Conservation (phyloP, 768 basidiomycete species). For the Russula dissimulans region DNA sequence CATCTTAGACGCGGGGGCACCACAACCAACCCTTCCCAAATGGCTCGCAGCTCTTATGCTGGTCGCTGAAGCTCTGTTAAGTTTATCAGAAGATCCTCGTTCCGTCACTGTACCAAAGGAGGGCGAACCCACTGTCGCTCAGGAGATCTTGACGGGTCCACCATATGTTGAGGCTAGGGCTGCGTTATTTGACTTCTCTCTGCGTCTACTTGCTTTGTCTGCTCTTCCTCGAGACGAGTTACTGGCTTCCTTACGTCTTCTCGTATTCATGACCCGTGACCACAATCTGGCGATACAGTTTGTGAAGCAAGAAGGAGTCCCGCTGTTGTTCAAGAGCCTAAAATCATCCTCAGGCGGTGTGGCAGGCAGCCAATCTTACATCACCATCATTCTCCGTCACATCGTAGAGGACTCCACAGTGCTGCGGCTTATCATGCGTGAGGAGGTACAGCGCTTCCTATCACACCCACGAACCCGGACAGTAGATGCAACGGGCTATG, state of each 20-base stretch:
- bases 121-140: slow-evolving; percentile 47
- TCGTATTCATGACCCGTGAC: slow-evolving; percentile 79
- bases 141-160: slow-evolving; percentile 51
- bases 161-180: slow-evolving; percentile 49
- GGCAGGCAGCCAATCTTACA: slow-evolving; percentile 68
- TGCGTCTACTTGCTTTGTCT: slow-evolving; percentile 57
- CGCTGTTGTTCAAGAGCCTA: slow-evolving; percentile 56
- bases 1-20: slow-evolving; percentile 39
- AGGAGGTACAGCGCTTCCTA: slow-evolving; percentile 77
- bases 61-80: slow-evolving; percentile 76
- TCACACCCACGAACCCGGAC: slow-evolving; percentile 57
- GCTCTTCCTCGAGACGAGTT: slow-evolving; percentile 72
- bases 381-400: slow-evolving; percentile 86
- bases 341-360: slow-evolving; percentile 42
- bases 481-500: slow-evolving; percentile 62
- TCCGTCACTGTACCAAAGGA: slow-evolving; percentile 59
- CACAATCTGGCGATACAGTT: slow-evolving; percentile 55
- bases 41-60: slow-evolving; percentile 87
- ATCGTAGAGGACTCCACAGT: slow-evolving; percentile 67
- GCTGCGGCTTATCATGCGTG: slow-evolving; percentile 66
- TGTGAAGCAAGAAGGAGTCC: slow-evolving; percentile 55
- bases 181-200: slow-evolving; percentile 66
- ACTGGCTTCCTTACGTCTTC: slow-evolving; percentile 68
- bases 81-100: slow-evolving; percentile 63
- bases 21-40: slow-evolving; percentile 54